Conservation (phyloP, 1,139 yeast species). For the Yamadazyma buinensis region DNA sequence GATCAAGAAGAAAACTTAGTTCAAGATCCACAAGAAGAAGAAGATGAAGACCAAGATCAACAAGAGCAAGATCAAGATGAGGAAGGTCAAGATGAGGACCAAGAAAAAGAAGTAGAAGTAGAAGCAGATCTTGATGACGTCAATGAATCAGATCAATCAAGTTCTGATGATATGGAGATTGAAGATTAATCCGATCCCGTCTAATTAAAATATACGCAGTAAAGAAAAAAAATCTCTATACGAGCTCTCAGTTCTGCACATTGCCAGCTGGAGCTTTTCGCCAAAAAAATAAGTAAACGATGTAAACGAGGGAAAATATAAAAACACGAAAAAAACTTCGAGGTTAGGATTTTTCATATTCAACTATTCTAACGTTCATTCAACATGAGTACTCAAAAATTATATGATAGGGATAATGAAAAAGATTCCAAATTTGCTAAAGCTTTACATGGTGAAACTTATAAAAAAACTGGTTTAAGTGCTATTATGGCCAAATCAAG, state of each 20-base stretch:
- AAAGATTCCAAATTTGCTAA: slow-evolving; percentile 67
- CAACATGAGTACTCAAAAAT: slow-evolving; percentile 14
- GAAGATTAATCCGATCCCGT: too few species aligned
- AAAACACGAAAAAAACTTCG: slow-evolving; percentile 4
- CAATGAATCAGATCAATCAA: too few species aligned
- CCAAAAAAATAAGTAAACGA: background rate
- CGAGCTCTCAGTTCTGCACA: too few species aligned
- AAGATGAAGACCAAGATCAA: background rate
- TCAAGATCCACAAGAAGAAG: background rate
- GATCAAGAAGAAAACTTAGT: background rate
- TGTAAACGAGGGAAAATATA: slow-evolving; percentile 6
- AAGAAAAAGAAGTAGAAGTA: background rate
- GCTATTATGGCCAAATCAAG: slow-evolving; percentile 75
- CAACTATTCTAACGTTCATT: slow-evolving; percentile 1
- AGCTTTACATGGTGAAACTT: slow-evolving; percentile 80
- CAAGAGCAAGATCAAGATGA: background rate
- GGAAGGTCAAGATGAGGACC: background rate
- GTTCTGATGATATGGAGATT: background rate
- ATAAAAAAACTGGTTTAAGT: slow-evolving; percentile 63
- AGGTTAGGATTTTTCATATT: background rate
- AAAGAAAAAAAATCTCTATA: too few species aligned
- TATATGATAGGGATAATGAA: slow-evolving; percentile 37
- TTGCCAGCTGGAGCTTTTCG: too few species aligned
- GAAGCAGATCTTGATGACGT: too few species aligned
- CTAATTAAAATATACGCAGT: too few species aligned